A percentile compares a stretch with the other conserved stretches of the same genome.
Conservation (phyloP, 2,329 filamentous ascomycete genomes). For the Epicoccum nigrum region DNA sequence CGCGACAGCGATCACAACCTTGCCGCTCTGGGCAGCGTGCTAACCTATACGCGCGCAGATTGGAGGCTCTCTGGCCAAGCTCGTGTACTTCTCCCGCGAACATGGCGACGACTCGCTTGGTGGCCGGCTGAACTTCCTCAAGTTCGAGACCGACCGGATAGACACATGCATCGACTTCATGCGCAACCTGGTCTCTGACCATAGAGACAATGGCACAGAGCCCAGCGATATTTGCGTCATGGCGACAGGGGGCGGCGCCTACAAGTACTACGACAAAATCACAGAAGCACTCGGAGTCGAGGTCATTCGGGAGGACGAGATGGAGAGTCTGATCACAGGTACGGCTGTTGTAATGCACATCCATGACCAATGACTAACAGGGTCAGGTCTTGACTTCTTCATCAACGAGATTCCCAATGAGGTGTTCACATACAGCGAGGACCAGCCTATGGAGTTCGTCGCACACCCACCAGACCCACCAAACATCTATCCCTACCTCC, state of each 20-base stretch:
- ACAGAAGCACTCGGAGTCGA: constrained; percentile 82
- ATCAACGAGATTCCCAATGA: constrained; percentile 97
- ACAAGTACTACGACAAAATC: constrained; percentile 95
- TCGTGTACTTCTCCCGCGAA: constrained; percentile 96
- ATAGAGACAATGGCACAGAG: constrained; percentile 75
- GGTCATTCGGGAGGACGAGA: constrained; percentile 92
- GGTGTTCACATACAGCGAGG: constrained; percentile 90
- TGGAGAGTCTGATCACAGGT: constrained; percentile 98
- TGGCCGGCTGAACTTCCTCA: constrained; percentile 91
- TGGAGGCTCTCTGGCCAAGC: constrained; percentile 91
- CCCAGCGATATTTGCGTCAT: constrained; percentile 83
- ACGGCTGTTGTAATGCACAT: constrained; percentile 26
- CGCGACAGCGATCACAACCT: constrained; percentile 20
- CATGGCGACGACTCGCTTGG: constrained; percentile 78
- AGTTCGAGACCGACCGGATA: constrained; percentile 94
- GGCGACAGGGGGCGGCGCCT: constrained; percentile 94
- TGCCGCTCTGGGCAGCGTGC: constrained; percentile 10
- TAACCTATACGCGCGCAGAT: constrained; percentile 64
- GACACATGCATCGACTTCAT: constrained; percentile 94
- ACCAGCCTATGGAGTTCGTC: constrained; percentile 86
- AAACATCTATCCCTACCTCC: constrained; percentile 87
- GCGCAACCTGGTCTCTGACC: constrained; percentile 80
- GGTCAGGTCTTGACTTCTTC: constrained; percentile 89
- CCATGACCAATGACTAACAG: not conserved
- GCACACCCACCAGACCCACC: constrained; percentile 68